Base-by-base conservation (phyloP, 371 early-diverging fungal species). In the Choanephora cucurbitarum region DNA sequence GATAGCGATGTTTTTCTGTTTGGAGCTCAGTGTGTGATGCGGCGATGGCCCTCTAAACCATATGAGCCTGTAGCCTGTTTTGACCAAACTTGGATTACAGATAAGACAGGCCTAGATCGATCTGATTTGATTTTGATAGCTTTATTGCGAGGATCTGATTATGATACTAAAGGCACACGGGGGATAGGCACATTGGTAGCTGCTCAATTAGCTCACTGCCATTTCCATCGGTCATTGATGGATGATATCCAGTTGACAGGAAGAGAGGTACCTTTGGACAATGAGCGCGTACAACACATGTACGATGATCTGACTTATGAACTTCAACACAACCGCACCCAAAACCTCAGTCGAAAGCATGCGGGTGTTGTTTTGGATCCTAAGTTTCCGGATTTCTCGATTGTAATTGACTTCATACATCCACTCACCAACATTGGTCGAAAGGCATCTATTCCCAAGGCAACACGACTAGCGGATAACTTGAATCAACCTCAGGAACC, bases 121-220 rank as follows among this genome's bases (percentile, higher is more conserved):
- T 67, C 70, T 31, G 77, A 71, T 32, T n/a, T 77, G 33, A 72
- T 77, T 2, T 39, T 77, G n/a, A 69, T 77, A 3, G 77, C 64
- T 7, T 44, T 77, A 5, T 33, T 77, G 8, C 49, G 62, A 15
- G 77, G 77, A 10, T 61, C 57, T n/a, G 74, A 73, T 37, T 77
- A 77, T 42, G 54, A 63, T 24, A 54, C 44, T 7, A 42, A 55
- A 11, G 77, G 77, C 2, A 62, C 56, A 4, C 33, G 23, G 2
- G 60, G 66, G 0, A 57, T 77, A 2, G 77, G 77, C 5, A 68
- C 69, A 8, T 28, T 53, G 0, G 23, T 61, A 0, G 72, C 74
- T 1, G 62, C 67, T 22, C 72, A 62, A 0, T 24, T 77, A 5
- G 68, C 74, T 1, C 45, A 60, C 53, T 51, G 55, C 22, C 64